Percentiles rank a stretch among this genome's conserved stretches.
Evolutionary conservation across 106 monocot species (phyloP).

Genomic region (Phalaenopsis equestris): DNA sequence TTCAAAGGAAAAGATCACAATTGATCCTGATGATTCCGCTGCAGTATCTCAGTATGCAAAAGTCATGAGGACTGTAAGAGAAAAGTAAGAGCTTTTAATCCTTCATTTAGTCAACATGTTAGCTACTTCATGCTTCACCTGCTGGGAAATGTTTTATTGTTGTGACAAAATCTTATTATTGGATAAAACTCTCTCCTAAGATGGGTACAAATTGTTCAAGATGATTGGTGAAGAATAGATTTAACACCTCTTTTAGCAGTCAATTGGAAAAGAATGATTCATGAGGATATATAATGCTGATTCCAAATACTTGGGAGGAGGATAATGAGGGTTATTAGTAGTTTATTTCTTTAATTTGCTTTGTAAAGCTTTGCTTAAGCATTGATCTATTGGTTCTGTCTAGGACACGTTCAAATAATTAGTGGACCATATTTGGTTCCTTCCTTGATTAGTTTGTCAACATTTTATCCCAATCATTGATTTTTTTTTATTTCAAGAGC

Average conservation of each 20-base stretch:
- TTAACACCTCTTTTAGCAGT: no score
- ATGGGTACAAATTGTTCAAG: no score
- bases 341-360: not conserved
- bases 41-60: constrained; percentile 81
- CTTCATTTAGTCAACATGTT: not conserved
- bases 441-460: not conserved
- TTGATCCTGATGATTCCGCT: constrained; percentile 82
- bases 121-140: not conserved
- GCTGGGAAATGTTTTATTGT: not conserved
- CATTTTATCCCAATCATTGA: not conserved
- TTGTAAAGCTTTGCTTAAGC: not conserved
- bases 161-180: not conserved
- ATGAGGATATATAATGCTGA: no score
- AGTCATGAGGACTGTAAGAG: constrained; percentile 70
- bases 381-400: not conserved
- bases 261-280: no score
- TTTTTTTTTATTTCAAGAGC: not conserved
- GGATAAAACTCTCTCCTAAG: not conserved
- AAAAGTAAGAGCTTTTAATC: constrained; percentile 53
- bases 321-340: not conserved
- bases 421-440: not conserved
- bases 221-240: no score
- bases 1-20: constrained; percentile 77
- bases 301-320: no score
- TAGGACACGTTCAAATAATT: no score